A percentile compares a stretch with the other conserved stretches of the same genome.
Evolutionary conservation across 441 rosid genomes (phyloP).

Genomic region (Pelargonium fulgidum): DNA sequence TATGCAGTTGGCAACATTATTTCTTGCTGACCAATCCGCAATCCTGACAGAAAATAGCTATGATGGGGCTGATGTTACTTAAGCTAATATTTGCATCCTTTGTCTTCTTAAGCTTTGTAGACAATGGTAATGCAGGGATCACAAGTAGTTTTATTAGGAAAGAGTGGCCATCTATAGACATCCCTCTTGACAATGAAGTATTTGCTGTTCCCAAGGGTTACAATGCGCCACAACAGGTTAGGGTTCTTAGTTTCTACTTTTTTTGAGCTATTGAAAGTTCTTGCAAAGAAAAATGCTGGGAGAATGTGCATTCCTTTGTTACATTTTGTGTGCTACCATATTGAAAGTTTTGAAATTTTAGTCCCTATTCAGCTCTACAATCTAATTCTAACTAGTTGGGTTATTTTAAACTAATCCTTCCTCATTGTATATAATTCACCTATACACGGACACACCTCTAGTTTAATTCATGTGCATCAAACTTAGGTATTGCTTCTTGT

Average conservation of each 20-base stretch:
- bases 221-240: constrained; percentile 66
- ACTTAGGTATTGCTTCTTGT: not conserved
- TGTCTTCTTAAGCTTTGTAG: constrained; percentile 33
- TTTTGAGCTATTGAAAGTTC: not conserved
- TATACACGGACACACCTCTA: not conserved
- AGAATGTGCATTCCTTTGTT: not conserved
- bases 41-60: not conserved
- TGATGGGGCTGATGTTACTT: not conserved
- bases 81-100: constrained; percentile 24
- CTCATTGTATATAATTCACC: not conserved
- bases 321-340: not conserved
- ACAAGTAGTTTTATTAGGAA: constrained; percentile 50
- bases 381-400: not conserved
- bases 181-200: constrained; percentile 48
- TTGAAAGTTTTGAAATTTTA: too few relatives aligned
- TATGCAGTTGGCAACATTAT: not conserved
- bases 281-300: not conserved
- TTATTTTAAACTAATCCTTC: not conserved
- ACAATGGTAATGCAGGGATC: constrained; percentile 35
- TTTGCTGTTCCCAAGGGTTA: constrained; percentile 54
- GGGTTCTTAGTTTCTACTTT: constrained; percentile 4
- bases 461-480: not conserved
- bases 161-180: constrained; percentile 59
- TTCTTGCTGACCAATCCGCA: not conserved
- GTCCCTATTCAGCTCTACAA: not conserved